Base-by-base conservation (phyloP, 1,284 basidiomycete species). In the Melampsora americana region DNA sequence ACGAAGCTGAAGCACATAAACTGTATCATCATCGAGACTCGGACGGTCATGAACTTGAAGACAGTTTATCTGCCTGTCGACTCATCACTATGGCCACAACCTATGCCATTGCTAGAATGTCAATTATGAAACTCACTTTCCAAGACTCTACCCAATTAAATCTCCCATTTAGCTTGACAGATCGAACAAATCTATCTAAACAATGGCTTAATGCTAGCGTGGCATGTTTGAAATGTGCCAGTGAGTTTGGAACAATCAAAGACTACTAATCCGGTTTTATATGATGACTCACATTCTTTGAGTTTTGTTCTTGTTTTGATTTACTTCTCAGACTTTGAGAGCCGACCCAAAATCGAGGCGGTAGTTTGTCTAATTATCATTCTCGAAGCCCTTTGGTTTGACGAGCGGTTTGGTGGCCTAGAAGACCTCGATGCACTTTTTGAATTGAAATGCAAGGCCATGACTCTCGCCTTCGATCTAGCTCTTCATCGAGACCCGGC, bases 361-460 rank as follows among this genome's bases (percentile, higher is more conserved):
- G 44, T 75, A n/a, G 26, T 26, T 26, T 75, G 73, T 62, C 61
- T 75, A 23, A 67, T 75, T 18, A 62, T 75, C 56, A 3, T 75
- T 12, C 66, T 75, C n/a, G 73, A 75, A n/a, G 66, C 39, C 26
- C 35, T 42, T 30, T 75, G 73, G 73, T 75, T 75, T 59, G 73
- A 75, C 62, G 73, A 35, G 14, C 50, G 50, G 11, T 35, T 75
- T 14, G 73, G 73, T 6, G 73, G 73, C 5, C 28, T 68, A 12
- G 73, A 75, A 68, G 73, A 75, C 23, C 44, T 75, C 5, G 50
- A 35, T 18, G 56, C 32, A 5, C 32, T 68, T 9, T 75, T 62
- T 46, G 73, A 75, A 28, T 46, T 75, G 18, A 75, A 75, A 61
- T 75, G 66, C 32, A 75, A 75, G 67, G 66, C 73, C 62, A 68